These are phyloP conservation scores for Solanum hybrid DNA, from an alignment of 305 asterid species.

Conservation along the genomic window DNA sequence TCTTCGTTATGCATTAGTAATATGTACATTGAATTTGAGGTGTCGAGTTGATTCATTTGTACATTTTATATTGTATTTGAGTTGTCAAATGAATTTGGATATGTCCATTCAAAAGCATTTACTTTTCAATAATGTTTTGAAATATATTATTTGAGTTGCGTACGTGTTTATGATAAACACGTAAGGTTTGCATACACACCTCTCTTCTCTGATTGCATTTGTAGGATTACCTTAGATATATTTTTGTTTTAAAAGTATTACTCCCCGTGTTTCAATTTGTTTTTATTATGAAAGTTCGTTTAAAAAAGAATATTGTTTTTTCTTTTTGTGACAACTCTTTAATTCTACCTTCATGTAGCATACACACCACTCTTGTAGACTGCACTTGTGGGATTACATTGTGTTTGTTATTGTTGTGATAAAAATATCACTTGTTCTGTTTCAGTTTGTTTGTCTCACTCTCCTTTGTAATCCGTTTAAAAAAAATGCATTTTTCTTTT, in stretches of 20 bases:
- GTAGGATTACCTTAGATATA: not conserved
- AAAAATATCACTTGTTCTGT: not conserved
- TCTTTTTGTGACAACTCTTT: not conserved
- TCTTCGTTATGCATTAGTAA: not conserved
- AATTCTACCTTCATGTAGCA: not conserved
- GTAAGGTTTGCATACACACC: not conserved
- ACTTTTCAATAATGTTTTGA: not conserved
- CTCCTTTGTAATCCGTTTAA: not conserved
- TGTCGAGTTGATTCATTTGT: not conserved
- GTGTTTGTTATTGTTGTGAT: not conserved
- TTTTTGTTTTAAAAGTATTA: not conserved
- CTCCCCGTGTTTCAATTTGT: not conserved
- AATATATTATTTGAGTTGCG: not conserved
- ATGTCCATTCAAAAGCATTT: not conserved
- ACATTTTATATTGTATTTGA: not conserved
- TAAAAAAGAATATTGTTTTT: not conserved
- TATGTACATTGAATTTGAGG: not conserved
- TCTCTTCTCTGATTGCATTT: not conserved
- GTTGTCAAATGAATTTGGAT: not conserved
- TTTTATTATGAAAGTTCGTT: not conserved
- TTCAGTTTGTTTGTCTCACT: not conserved
- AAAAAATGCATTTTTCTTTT: not conserved
- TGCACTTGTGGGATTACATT: not conserved
- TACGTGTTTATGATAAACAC: not conserved
- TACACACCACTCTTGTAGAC: not conserved